Evolutionary conservation across 2,329 filamentous ascomycete genomes (phyloP), one percentile per base, ranked within the genome.

Genomic region (Monosporascus sp.): DNA sequence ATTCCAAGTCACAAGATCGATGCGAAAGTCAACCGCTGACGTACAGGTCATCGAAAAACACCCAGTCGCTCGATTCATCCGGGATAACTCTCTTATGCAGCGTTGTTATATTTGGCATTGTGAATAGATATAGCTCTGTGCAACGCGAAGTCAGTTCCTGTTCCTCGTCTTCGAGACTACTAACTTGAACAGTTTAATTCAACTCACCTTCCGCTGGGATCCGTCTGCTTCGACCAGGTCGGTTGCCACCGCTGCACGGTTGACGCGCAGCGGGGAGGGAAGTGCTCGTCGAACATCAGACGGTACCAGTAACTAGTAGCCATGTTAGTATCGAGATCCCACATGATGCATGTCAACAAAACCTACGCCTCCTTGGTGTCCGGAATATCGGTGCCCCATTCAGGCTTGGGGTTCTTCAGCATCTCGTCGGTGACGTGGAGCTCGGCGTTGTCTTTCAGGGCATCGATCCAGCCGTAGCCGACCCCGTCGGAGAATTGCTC

Each of bases 401-500:
- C 90, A 14, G 90, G 83, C 81, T 96, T 97, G 59, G 94, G 93
- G 83, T 95, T 93, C 81, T 92, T 91, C 88, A 97, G 90, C 85
- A 95, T 92, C 79, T 97, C 93, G 68, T 99, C 93, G 18, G 89
- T 96, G 52, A 99, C 88, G 53, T 94, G 84, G 59, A 85, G 72
- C 74, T 95, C 91, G 36, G 94, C 94, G 66, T 88, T 89, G 74
- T 97, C 94, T 81, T 97, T 97, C 65, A 99, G 84, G 6, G 86
- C 89, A 68, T 99, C 94, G 68, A 99, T 99, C 94, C 94, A 99
- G 58, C 94, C 92, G 76, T 99, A 99, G 53, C 94, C 94, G 53
- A 99, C 94, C 70, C 94, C 95, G 66, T 99, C 95, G 54, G 88
- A 95, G 79, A 99, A 99, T 76, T 99, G 94, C 78, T 99, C 94